Conservation (phyloP, 2,329 filamentous ascomycete species). For the Cladosporium sphaerospermum region DNA sequence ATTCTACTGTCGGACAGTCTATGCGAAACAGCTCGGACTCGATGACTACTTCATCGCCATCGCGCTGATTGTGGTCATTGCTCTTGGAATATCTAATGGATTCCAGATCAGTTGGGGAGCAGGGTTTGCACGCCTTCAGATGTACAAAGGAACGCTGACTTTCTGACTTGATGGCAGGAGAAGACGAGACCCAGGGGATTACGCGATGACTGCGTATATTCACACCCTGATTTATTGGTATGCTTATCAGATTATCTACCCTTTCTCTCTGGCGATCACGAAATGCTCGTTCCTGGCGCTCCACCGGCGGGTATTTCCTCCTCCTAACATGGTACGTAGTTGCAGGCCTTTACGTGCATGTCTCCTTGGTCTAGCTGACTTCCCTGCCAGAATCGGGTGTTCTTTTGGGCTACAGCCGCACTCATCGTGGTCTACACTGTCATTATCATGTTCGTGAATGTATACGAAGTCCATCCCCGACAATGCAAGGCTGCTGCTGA, state of each 20-base stretch:
- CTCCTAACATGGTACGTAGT: neutral
- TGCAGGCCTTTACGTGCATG: no score
- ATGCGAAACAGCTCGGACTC: neutral
- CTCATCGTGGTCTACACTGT: neutral
- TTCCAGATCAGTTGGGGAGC: conserved; percentile 5
- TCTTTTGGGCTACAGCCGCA: neutral
- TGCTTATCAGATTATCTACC: conserved; percentile 24
- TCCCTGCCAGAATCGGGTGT: neutral
- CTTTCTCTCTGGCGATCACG: conserved; percentile 21
- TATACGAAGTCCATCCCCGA: neutral
- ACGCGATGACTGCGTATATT: conserved; percentile 6
- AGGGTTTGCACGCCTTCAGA: neutral
- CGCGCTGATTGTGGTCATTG: neutral
- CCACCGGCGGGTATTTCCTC: conserved; percentile 13
- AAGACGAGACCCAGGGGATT: neutral
- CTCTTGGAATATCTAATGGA: neutral
- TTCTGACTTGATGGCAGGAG: neutral
- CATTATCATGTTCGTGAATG: neutral
- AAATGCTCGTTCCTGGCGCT: conserved; percentile 23
- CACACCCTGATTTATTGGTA: conserved; percentile 24
- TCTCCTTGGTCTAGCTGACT: neutral
- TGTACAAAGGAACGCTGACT: neutral
- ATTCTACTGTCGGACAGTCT: neutral
- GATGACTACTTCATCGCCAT: conserved; percentile 3
- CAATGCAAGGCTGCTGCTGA: neutral